Percentiles rank a stretch among this genome's conserved stretches.
phyloP scores from a whole-genome alignment of 2,329 filamentous ascomycete species.

The Beauveria varroae region DNA sequence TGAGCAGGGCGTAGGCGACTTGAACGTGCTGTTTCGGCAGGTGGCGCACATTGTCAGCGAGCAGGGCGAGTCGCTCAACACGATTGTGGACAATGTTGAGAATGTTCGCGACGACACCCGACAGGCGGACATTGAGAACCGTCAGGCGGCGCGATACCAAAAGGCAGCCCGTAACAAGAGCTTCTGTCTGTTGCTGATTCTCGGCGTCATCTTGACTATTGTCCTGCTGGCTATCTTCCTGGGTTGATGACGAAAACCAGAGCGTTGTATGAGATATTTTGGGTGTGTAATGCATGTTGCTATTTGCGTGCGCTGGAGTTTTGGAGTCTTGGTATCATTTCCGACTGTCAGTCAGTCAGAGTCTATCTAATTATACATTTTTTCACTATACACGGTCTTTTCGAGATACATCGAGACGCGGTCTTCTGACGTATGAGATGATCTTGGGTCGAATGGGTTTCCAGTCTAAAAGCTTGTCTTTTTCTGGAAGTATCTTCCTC shows the following conservation, averaged over 20 bases:
- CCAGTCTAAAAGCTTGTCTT: slow-evolving; percentile 13
- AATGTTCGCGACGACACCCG: slow-evolving; percentile 72
- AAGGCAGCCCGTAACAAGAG: slow-evolving; percentile 92
- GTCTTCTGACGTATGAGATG: background rate
- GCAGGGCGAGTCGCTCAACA: slow-evolving; percentile 82
- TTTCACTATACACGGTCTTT: background rate
- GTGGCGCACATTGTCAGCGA: slow-evolving; percentile 96
- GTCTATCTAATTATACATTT: slow-evolving; percentile 4
- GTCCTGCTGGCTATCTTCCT: slow-evolving; percentile 75
- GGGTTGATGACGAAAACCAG: background rate
- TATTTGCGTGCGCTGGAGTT: slow-evolving; percentile 6
- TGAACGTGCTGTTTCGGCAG: slow-evolving; percentile 95
- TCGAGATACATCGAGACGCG: background rate
- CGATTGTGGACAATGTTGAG: slow-evolving; percentile 83
- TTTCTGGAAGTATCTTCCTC: slow-evolving; percentile 16
- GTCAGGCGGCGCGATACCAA: slow-evolving; percentile 83
- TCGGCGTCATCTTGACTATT: slow-evolving; percentile 83
- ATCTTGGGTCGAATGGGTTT: slow-evolving; percentile 1
- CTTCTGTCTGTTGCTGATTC: slow-evolving; percentile 81
- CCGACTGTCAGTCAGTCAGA: background rate
- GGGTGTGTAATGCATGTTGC: background rate
- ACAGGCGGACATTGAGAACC: slow-evolving; percentile 78
- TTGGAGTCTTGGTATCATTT: slow-evolving; percentile 11
- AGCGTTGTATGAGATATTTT: background rate
- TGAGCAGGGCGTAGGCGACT: slow-evolving; percentile 87